These are phyloP conservation scores for Hypomyces perniciosus DNA, from an alignment of 2,329 filamentous ascomycete genomes.

Conservation along the genomic window DNA sequence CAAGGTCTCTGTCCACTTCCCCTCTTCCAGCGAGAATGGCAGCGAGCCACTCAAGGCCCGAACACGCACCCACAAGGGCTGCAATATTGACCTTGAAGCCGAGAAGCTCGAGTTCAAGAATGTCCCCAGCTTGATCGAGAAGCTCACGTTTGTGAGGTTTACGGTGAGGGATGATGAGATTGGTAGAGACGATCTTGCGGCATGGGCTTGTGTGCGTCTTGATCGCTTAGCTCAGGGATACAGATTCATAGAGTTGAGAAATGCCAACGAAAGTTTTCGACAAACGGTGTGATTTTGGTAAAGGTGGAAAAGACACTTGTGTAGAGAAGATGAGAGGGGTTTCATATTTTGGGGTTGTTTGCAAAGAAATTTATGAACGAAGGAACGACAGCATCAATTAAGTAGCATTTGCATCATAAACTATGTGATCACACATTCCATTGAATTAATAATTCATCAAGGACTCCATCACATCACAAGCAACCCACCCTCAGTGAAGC, in stretches of 20 bases:
- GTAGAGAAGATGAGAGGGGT: conserved; percentile 2
- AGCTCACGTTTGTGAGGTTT: conserved; percentile 71
- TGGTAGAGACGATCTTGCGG: conserved; percentile 69
- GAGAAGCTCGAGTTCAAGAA: conserved; percentile 53
- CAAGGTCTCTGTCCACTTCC: conserved; percentile 77
- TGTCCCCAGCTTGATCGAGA: conserved; percentile 54
- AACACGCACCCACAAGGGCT: conserved; percentile 52
- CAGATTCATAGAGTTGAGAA: conserved; percentile 69
- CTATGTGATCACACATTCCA: neutral
- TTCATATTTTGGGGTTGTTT: too few species aligned
- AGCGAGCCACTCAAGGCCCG: conserved; percentile 48
- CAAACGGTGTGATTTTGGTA: conserved; percentile 65
- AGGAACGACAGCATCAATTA: neutral
- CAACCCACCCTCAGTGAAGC: too few species aligned
- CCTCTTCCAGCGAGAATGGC: conserved; percentile 49
- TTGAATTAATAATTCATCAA: conserved; percentile 1
- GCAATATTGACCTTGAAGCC: conserved; percentile 56
- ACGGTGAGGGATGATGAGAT: conserved; percentile 85
- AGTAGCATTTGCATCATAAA: too few species aligned
- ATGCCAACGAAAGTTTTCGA: conserved; percentile 54
- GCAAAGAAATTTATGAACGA: neutral
- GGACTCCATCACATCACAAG: neutral
- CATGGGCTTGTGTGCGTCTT: conserved; percentile 83
- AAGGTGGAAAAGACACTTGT: conserved; percentile 58
- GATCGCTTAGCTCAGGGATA: conserved; percentile 73